Evolutionary conservation across 2,329 filamentous ascomycete genomes (phyloP), one percentile per base, ranked within the genome.

Genomic region (Penicillium sp.): DNA sequence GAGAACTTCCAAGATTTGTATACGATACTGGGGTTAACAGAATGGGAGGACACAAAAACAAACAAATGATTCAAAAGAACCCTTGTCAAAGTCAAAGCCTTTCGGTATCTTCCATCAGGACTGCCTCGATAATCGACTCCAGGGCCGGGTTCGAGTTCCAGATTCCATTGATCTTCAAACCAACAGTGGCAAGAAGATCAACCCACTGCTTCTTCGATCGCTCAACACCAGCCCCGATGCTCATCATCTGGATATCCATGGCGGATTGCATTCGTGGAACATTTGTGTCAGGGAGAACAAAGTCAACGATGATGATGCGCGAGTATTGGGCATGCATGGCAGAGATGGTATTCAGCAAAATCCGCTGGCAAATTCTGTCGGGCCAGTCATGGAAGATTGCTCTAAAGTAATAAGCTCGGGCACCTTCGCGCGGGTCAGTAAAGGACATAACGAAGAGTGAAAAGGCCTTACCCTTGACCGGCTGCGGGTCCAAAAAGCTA

Each of bases 191-290:
- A 19, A 75, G 56, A 9, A 75, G 47, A 29, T 63, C 59, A 11
- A 59, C 57, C 73, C 72, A 75, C 49, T 76, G 69, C 11, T 53
- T 60, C 48, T 68, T 61, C 0, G 73, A 73, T 31, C 73, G 59
- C 61, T 75, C 73, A 3, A 69, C 64, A 0, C 73, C 73, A 1
- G 72, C 66, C 1, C 66, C 67, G 11, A 73, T 69, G 27, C 68
- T 70, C 73, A 76, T 75, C 73, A 75, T 76, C 54, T 72, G 67
- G 41, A 76, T 70, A 53, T 76, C 73, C 41, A 74, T 55, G 0
- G 68, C 66, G 6, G 69, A 59, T 27, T 68, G 68, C 37, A 71
- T 59, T n/a, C 73, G 58, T 5, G 68, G 63, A 0, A 67, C 59
- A 9, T 68, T 53, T 1, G 63, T 68, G 29, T 73, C 68, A 0